These are phyloP conservation scores for Paramecium sexaurelia DNA, from an alignment of 73 alveolate genomes.

Conservation along the genomic window DNA sequence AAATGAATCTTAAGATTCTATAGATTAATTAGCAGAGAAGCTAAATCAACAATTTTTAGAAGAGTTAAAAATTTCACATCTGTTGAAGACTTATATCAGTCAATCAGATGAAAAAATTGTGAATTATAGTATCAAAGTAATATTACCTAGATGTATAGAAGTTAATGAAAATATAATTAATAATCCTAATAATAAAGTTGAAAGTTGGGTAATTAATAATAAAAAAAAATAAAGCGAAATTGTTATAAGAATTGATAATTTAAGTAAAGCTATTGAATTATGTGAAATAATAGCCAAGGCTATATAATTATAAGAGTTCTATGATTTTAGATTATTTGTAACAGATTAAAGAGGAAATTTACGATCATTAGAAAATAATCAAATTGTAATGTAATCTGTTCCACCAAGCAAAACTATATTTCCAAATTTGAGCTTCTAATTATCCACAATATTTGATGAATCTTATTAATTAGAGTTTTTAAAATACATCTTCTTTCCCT, in stretches of 20 bases:
- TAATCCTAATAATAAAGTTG: not conserved
- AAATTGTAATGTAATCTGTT: not conserved
- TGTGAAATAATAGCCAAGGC: not conserved
- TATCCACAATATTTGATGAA: not conserved
- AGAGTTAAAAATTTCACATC: not conserved
- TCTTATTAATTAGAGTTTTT: not conserved
- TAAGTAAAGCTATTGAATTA: not conserved
- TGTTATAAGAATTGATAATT: not conserved
- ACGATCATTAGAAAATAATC: not conserved
- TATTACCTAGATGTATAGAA: not conserved
- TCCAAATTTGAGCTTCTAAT: not conserved
- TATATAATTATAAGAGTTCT: not conserved
- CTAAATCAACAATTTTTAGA: not conserved
- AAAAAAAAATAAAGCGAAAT: not conserved
- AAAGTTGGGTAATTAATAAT: not conserved
- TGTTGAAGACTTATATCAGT: not conserved
- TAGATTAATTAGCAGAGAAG: not conserved
- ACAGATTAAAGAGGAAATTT: not conserved
- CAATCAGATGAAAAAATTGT: not conserved
- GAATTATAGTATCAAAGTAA: not conserved
- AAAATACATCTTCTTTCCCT: not conserved
- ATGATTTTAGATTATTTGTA: slow-evolving; percentile 32
- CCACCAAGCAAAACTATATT: not conserved
- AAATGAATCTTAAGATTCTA: not conserved
- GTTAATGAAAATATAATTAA: not conserved